Percentiles rank a stretch among this genome's conserved stretches.
Conservation (phyloP, 2,329 filamentous ascomycete genomes). For the Xylaria hypoxylon region DNA sequence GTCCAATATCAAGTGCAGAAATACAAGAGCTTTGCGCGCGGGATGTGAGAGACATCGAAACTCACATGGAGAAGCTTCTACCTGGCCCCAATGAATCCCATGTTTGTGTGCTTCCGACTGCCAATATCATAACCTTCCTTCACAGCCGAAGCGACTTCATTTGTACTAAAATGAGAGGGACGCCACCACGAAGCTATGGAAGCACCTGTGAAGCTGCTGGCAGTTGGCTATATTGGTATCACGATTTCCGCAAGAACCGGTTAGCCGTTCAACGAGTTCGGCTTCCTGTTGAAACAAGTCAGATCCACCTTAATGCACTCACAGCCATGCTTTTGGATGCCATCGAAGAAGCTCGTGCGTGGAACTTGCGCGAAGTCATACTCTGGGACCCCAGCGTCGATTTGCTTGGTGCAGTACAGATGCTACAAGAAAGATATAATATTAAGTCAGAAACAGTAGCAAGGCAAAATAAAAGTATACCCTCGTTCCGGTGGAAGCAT, state of each 20-base stretch:
- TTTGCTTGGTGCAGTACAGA: not conserved
- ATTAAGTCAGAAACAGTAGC: not conserved
- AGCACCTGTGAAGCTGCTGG: slow-evolving; percentile 36
- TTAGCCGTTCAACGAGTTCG: slow-evolving; percentile 38
- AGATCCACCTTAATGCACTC: slow-evolving; percentile 7
- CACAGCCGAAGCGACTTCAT: slow-evolving; percentile 38
- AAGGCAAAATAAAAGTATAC: slow-evolving; percentile 30
- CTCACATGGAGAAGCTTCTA: not conserved
- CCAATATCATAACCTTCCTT: slow-evolving; percentile 36
- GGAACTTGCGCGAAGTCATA: slow-evolving; percentile 28
- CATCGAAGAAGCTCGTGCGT: slow-evolving; percentile 37
- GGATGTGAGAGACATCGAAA: slow-evolving; percentile 11
- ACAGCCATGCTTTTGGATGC: slow-evolving; percentile 39
- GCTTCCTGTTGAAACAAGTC: not conserved
- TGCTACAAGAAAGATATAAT: not conserved
- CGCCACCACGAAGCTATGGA: slow-evolving; percentile 31
- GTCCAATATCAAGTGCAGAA: not conserved
- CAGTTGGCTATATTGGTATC: slow-evolving; percentile 42
- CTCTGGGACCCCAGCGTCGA: slow-evolving; percentile 35
- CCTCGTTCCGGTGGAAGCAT: slow-evolving; percentile 38
- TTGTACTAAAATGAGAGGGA: slow-evolving; percentile 16
- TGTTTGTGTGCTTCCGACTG: slow-evolving; percentile 38
- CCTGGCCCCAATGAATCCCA: slow-evolving; percentile 10
- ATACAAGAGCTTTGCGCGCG: slow-evolving; percentile 6
- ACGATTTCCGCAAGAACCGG: slow-evolving; percentile 34